These are phyloP conservation scores for Colletotrichum sansevieriae DNA, from an alignment of 2,329 filamentous ascomycete genomes.

Conservation along the genomic window DNA sequence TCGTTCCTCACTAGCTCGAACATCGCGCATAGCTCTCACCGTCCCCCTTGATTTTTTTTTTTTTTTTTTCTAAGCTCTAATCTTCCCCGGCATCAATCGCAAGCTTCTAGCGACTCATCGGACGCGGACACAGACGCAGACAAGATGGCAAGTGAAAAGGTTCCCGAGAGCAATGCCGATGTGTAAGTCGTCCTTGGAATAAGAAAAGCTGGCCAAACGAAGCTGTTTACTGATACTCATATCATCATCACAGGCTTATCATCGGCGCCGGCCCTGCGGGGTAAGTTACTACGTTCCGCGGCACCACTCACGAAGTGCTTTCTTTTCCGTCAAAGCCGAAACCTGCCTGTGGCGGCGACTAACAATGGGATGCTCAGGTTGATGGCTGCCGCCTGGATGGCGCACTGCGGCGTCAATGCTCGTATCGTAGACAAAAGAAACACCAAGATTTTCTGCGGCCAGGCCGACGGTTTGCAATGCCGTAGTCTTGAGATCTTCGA, in stretches of 20 bases:
- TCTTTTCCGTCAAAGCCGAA: background rate
- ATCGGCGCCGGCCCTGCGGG: slow-evolving; percentile 53
- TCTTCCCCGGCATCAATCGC: background rate
- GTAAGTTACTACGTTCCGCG: slow-evolving; percentile 13
- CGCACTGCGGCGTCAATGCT: slow-evolving; percentile 54
- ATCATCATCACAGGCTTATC: slow-evolving; percentile 51
- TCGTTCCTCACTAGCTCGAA: background rate
- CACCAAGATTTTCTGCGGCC: slow-evolving; percentile 55
- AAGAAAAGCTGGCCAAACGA: background rate
- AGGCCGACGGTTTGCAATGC: slow-evolving; percentile 66
- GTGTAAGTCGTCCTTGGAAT: slow-evolving; percentile 42
- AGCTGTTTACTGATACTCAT: slow-evolving; percentile 24
- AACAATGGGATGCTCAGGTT: slow-evolving; percentile 50
- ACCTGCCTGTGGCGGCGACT: background rate
- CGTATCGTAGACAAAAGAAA: slow-evolving; percentile 62
- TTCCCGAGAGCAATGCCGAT: slow-evolving; percentile 46
- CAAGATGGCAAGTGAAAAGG: slow-evolving; percentile 30
- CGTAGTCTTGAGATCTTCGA: slow-evolving; percentile 81
- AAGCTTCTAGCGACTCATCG: background rate
- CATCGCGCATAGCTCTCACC: background rate
- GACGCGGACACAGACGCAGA: background rate
- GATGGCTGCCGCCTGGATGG: slow-evolving; percentile 60
- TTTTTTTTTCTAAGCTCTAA: slow-evolving; percentile 8
- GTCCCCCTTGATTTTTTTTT: slow-evolving; percentile 1
- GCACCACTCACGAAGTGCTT: background rate